These are phyloP conservation scores for Cyclotella atomus DNA, from an alignment of 108 stramenopile genomes.

Conservation along the genomic window DNA sequence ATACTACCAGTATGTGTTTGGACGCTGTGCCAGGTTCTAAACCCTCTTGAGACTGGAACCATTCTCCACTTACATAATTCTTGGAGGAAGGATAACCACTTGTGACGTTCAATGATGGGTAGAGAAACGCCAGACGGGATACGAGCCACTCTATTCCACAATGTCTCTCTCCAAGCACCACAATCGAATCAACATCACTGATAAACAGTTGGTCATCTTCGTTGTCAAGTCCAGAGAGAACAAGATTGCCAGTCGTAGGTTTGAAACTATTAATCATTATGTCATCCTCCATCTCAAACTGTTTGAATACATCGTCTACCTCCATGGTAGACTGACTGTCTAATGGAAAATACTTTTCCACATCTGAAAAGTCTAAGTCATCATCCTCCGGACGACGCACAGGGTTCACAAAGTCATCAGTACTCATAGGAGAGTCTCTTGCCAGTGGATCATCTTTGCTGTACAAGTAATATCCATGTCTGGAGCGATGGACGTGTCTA, in stretches of 20 bases:
- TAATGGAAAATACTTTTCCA: not conserved
- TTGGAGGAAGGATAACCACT: conserved; percentile 21
- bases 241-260: not conserved
- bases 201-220: conserved; percentile 3
- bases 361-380: conserved; percentile 19
- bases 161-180: conserved; percentile 39
- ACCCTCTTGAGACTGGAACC: conserved; percentile 14
- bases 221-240: conserved; percentile 1
- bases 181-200: conserved; percentile 32
- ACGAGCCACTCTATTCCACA: conserved; percentile 39
- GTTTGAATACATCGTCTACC: conserved; percentile 16
- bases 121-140: conserved; percentile 26
- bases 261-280: no score
- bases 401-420: conserved; percentile 28
- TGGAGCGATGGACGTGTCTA: not conserved
- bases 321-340: not conserved
- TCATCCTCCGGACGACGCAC: conserved; percentile 20
- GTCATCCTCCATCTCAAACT: conserved; percentile 30
- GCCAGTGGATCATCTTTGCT: conserved; percentile 20
- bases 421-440: conserved; percentile 8
- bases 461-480: conserved; percentile 12
- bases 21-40: conserved; percentile 1
- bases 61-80: not conserved
- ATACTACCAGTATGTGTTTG: conserved; percentile 34
- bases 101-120: conserved; percentile 20